Evolutionary conservation across 345 rosid species (phyloP).

Genomic region (Eucalyptus brandiana): DNA sequence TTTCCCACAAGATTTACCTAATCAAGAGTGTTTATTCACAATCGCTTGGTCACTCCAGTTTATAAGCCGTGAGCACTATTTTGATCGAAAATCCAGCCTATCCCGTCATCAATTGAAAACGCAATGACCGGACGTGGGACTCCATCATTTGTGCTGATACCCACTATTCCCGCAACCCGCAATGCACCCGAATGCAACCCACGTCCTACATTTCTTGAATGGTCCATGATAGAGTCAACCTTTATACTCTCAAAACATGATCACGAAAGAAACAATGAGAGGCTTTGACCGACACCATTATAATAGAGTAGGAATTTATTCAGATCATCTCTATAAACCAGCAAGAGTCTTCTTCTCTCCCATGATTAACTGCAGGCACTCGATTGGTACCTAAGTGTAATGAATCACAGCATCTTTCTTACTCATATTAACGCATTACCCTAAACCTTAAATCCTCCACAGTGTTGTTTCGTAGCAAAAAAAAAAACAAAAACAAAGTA

Average conservation of each 20-base stretch:
- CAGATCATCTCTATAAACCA: neutral
- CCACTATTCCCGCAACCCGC: neutral
- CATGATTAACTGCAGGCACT: neutral
- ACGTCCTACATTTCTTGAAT: neutral
- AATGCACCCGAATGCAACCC: neutral
- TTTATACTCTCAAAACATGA: neutral
- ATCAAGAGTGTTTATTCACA: neutral
- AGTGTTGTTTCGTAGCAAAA: neutral
- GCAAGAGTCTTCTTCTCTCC: neutral
- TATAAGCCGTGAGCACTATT: neutral
- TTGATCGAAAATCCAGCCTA: neutral
- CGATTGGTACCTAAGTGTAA: neutral
- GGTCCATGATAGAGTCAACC: neutral
- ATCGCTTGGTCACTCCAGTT: neutral
- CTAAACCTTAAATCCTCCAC: neutral
- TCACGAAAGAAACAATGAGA: neutral
- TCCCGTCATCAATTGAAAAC: neutral
- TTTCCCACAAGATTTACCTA: fast-evolving
- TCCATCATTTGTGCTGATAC: neutral
- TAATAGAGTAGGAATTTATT: neutral
- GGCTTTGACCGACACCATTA: neutral
- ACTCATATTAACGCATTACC: neutral
- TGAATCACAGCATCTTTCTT: neutral
- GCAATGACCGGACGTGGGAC: neutral
- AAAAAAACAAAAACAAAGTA: neutral